Base-by-base conservation (phyloP, 805 yeast genomes). In the Candida fluviatilis region DNA sequence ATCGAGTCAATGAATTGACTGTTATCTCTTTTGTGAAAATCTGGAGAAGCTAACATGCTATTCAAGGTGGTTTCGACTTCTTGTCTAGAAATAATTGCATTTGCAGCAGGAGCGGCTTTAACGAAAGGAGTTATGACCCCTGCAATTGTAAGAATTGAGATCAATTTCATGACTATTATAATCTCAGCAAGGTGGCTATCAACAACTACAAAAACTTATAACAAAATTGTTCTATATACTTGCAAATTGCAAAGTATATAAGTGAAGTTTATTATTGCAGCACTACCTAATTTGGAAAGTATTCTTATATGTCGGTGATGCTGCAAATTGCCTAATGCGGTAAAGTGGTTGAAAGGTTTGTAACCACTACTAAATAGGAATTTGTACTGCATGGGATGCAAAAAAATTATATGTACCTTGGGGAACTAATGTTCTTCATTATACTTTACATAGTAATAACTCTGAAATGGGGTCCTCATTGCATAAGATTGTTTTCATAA, bases 211-310 rank as follows among this genome's bases (percentile, higher is more conserved):
- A n/a, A n/a, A n/a, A n/a, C n/a, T n/a, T n/a, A n/a, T n/a, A n/a
- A n/a, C n/a, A n/a, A n/a, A n/a, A n/a, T n/a, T n/a, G n/a, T n/a
- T n/a, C n/a, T n/a, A n/a, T n/a, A n/a, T n/a, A n/a, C n/a, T n/a
- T n/a, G n/a, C n/a, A n/a, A n/a, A n/a, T 21, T 6, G 6, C 24
- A 10, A 21, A 6, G 24, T 21, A 21, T 21, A 21, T 21, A 21
- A 21, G 24, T 21, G 10, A 7, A 17, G 14, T 18, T 17, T 6
- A 6, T 5, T 7, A 17, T 31, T 16, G 35, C 16, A 36, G 32
- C 18, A 31, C 32, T 37, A 31, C 40, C 40, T 32, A 37, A 31
- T 31, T 23, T 13, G 40, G 40, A 21, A 37, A 32, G 24, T 28
- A 10, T 31, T 5, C 5, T 29, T 14, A 15, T 14, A n/a, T 29